Evolutionary conservation across 345 rosid genomes (phyloP).

Genomic region (Sisymbrium altissimum): DNA sequence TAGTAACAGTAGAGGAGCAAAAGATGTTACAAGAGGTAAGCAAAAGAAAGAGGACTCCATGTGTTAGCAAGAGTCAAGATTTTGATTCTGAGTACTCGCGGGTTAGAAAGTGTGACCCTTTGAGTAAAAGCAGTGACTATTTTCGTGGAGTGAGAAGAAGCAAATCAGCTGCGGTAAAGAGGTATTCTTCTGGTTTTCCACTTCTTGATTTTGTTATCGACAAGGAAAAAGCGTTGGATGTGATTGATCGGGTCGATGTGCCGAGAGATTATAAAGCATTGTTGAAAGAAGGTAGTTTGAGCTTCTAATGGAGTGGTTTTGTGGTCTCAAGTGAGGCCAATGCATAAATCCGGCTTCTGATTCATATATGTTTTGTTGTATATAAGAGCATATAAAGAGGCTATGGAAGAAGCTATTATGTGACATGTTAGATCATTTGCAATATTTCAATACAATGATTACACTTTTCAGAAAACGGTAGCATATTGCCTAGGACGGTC

Average conservation of each 20-base stretch:
- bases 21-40: conserved; percentile 36
- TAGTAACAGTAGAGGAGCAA: conserved; percentile 41
- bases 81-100: conserved; percentile 35
- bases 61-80: conserved; percentile 50
- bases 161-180: conserved; percentile 35
- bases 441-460: conserved; percentile 5
- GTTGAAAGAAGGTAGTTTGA: conserved; percentile 31
- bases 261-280: conserved; percentile 27
- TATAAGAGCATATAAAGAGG: conserved; percentile 14
- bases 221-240: conserved; percentile 54
- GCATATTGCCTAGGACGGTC: not conserved
- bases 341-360: conserved; percentile 10
- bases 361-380: conserved; percentile 15
- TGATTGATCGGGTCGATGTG: conserved; percentile 50
- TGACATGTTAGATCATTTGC: conserved; percentile 12
- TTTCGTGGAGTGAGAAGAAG: conserved; percentile 41
- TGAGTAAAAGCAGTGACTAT: conserved; percentile 49
- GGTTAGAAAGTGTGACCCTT: conserved; percentile 44
- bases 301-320: conserved; percentile 18
- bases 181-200: conserved; percentile 44
- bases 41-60: conserved; percentile 26
- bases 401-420: conserved; percentile 7
- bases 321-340: not conserved
- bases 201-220: conserved; percentile 47
- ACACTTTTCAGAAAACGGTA: not conserved